Evolutionary conservation across 1,284 basidiomycete species (phyloP).

Genomic region (Sanghuangporus sanghuang): DNA sequence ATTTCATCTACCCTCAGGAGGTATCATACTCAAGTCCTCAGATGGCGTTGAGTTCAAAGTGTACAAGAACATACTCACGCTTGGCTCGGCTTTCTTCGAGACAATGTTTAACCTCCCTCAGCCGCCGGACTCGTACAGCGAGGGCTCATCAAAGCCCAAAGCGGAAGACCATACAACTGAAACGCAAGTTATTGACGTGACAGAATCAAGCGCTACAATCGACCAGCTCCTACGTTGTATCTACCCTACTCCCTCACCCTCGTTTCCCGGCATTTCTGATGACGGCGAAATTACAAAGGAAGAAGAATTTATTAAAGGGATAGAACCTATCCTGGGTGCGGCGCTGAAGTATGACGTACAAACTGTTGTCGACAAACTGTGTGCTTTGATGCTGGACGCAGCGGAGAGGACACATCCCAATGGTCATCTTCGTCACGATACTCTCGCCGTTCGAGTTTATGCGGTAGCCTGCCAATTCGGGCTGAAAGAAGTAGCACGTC

Average conservation of each 20-base stretch:
- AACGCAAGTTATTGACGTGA: constrained; percentile 39
- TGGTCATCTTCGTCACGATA: constrained; percentile 5
- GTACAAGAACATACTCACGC: constrained; percentile 22
- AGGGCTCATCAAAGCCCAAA: neutral
- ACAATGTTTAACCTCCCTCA: constrained; percentile 25
- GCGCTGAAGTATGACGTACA: constrained; percentile 35
- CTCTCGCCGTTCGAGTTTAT: constrained; percentile 9
- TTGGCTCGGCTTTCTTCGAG: constrained; percentile 24
- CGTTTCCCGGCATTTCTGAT: constrained; percentile 4
- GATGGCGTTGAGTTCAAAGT: constrained; percentile 23
- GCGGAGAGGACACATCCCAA: constrained; percentile 30
- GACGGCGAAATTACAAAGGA: neutral
- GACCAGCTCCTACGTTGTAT: constrained; percentile 50
- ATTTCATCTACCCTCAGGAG: constrained; percentile 8
- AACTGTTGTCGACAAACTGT: constrained; percentile 31
- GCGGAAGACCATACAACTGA: constrained; percentile 18
- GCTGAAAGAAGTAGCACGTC: constrained; percentile 9
- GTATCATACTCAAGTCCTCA: constrained; percentile 20
- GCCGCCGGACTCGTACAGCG: neutral
- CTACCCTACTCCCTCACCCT: constrained; percentile 32
- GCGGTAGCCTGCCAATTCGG: constrained; percentile 2
- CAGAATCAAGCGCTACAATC: constrained; percentile 42
- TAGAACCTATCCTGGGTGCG: constrained; percentile 26
- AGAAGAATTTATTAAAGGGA: neutral
- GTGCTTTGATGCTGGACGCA: constrained; percentile 43